Conservation (phyloP, 495 filamentous ascomycete species). For the Tetracladium marchalianum region DNA sequence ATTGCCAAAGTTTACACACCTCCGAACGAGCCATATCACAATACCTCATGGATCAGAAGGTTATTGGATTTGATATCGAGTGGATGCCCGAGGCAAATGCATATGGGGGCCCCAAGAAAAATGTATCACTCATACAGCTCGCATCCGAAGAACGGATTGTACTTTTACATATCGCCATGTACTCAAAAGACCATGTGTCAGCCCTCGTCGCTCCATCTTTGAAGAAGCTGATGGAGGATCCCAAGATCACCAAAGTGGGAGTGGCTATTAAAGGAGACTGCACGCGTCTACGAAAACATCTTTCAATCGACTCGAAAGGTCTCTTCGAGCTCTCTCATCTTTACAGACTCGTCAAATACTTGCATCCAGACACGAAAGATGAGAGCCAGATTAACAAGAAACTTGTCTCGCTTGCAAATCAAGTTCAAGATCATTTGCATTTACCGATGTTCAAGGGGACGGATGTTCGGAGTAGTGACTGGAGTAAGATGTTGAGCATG, state of each 20-base stretch:
- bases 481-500: conserved; percentile 49
- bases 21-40: conserved; percentile 54
- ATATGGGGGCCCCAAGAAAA: conserved; percentile 41
- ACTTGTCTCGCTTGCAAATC: conserved; percentile 52
- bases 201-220: conserved; percentile 62
- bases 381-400: conserved; percentile 50
- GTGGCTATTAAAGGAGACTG: conserved; percentile 67
- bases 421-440: conserved; percentile 60
- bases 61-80: conserved; percentile 82
- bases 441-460: conserved; percentile 69
- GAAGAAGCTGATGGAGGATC: conserved; percentile 58
- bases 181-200: conserved; percentile 29
- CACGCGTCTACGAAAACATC: conserved; percentile 54
- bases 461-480: conserved; percentile 60
- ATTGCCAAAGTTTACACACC: conserved; percentile 55
- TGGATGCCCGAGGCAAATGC: conserved; percentile 50
- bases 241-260: conserved; percentile 64
- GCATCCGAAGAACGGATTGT: conserved; percentile 71
- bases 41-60: conserved; percentile 56
- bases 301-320: conserved; percentile 52
- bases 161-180: conserved; percentile 69
- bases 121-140: conserved; percentile 71
- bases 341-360: conserved; percentile 62
- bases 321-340: conserved; percentile 75
- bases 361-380: conserved; percentile 25